These are phyloP conservation scores for Firmiana major DNA, from an alignment of 345 rosid genomes.

Conservation along the genomic window DNA sequence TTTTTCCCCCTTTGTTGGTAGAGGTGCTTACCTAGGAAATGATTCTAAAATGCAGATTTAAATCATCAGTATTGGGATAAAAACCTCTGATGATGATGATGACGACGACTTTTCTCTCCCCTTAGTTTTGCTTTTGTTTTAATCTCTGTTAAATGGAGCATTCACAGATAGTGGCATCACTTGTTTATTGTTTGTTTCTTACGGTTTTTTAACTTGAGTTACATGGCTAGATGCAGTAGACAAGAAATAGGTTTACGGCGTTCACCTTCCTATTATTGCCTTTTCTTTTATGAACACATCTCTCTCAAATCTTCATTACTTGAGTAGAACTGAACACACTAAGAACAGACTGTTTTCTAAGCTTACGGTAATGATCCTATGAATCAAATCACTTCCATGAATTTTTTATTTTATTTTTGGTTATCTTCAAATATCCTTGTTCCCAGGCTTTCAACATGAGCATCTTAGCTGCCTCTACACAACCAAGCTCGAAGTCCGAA, in stretches of 20 bases:
- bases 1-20: background rate
- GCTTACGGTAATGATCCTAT: background rate
- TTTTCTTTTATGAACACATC: no score
- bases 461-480: slow-evolving; percentile 71
- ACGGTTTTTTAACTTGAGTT: background rate
- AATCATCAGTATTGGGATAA: no score
- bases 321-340: background rate
- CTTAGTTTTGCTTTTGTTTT: background rate
- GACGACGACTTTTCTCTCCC: no score
- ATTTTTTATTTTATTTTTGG: background rate
- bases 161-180: background rate
- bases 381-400: background rate
- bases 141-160: background rate
- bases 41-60: background rate
- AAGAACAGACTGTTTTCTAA: background rate
- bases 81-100: no score
- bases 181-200: background rate
- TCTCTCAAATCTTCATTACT: no score
- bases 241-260: background rate
- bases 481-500: slow-evolving; percentile 77
- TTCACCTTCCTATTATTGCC: background rate
- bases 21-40: background rate
- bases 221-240: background rate
- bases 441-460: slow-evolving; percentile 88
- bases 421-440: background rate